These are phyloP conservation scores for Phlebiopsis flavidoalba DNA, from an alignment of 768 basidiomycete species.

Conservation along the genomic window DNA sequence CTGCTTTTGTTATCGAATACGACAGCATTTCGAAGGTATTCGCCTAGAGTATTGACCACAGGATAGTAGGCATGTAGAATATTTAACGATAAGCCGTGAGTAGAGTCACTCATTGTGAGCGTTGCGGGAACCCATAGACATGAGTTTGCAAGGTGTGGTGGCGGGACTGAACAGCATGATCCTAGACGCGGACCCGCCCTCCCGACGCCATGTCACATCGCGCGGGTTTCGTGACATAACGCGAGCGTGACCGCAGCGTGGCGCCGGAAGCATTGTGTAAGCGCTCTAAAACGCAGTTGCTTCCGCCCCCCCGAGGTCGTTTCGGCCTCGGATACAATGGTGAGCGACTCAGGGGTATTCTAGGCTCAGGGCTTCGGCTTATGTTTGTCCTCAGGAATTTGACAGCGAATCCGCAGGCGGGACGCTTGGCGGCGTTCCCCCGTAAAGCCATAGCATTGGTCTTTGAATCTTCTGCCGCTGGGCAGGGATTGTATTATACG, in stretches of 20 bases:
- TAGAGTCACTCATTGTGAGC: background rate
- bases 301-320: background rate
- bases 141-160: background rate
- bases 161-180: background rate
- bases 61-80: constrained; percentile 18
- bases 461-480: background rate
- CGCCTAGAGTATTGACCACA: constrained; percentile 12
- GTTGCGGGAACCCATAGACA: background rate
- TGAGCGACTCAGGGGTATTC: background rate
- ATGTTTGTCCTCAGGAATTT: background rate
- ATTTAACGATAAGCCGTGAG: constrained; percentile 1
- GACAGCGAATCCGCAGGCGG: background rate
- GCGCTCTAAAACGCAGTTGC: background rate
- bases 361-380: background rate
- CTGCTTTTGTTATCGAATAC: background rate
- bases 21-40: constrained; percentile 8
- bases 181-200: background rate
- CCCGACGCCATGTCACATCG: background rate
- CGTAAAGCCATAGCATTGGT: background rate
- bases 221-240: background rate
- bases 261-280: background rate
- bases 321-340: background rate
- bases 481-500: background rate
- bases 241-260: background rate
- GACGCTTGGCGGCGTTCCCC: background rate